Evolutionary conservation across 2,329 filamentous ascomycete species (phyloP).

Genomic region (Microcyclosporella mali): DNA sequence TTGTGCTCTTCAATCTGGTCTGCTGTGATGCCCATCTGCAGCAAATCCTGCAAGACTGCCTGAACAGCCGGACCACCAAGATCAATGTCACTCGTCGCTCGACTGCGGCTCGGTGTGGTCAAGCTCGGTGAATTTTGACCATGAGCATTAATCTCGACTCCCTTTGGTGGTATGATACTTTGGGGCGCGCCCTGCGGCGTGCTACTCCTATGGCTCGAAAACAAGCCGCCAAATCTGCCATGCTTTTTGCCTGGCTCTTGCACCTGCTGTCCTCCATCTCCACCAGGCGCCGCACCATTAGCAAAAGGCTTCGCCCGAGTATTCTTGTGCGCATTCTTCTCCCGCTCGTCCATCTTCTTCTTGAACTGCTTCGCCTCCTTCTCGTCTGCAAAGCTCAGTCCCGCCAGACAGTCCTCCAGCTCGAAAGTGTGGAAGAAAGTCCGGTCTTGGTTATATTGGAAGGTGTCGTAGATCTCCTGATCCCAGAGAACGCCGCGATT

Average conservation of each 20-base stretch:
- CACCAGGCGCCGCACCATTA: slow-evolving; percentile 19
- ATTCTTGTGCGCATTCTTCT: slow-evolving; percentile 89
- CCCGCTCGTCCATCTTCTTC: slow-evolving; percentile 93
- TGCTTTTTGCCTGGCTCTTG: slow-evolving; percentile 10
- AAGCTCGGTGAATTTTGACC: slow-evolving; percentile 31
- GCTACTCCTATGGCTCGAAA: slow-evolving; percentile 20
- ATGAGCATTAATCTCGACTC: slow-evolving; percentile 27
- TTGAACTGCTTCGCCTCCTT: slow-evolving; percentile 96
- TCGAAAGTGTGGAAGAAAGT: slow-evolving; percentile 98
- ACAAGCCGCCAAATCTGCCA: slow-evolving; percentile 23
- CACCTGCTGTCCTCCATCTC: slow-evolving; percentile 13
- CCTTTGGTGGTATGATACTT: slow-evolving; percentile 47
- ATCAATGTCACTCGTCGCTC: slow-evolving; percentile 47
- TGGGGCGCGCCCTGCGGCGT: slow-evolving; percentile 37
- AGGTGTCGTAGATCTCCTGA: slow-evolving; percentile 94
- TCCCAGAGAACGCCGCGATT: slow-evolving; percentile 89
- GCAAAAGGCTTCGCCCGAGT: slow-evolving; percentile 52
- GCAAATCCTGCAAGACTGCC: slow-evolving; percentile 54
- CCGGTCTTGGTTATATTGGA: slow-evolving; percentile 91
- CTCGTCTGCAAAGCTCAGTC: slow-evolving; percentile 88
- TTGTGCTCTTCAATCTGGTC: slow-evolving; percentile 62
- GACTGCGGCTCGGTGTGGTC: slow-evolving; percentile 22
- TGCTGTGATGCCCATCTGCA: slow-evolving; percentile 61
- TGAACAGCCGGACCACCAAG: slow-evolving; percentile 57
- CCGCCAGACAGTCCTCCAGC: slow-evolving; percentile 84